phyloP scores from a whole-genome alignment of 2,329 filamentous ascomycete genomes.

The Aspergillus persii region DNA sequence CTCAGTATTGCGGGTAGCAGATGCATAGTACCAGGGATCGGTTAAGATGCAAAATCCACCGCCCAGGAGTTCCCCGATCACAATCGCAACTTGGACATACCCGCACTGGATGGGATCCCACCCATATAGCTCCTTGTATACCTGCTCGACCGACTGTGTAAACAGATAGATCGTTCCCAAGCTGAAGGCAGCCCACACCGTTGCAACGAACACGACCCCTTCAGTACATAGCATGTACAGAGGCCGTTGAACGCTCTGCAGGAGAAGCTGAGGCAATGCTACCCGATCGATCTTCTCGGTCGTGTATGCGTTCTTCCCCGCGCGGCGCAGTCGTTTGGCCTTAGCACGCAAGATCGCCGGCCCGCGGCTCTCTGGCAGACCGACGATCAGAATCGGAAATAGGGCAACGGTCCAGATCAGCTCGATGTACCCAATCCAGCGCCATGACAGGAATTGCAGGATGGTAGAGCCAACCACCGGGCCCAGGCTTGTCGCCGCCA shows the following conservation, averaged over 20 bases:
- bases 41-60: conserved; percentile 35
- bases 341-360: conserved; percentile 41
- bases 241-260: conserved; percentile 35
- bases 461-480: conserved; percentile 44
- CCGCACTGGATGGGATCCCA: conserved; percentile 31
- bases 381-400: conserved; percentile 38
- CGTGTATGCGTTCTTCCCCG: conserved; percentile 27
- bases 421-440: conserved; percentile 45
- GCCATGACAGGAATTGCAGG: conserved; percentile 19
- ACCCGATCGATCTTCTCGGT: conserved; percentile 38
- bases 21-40: conserved; percentile 23
- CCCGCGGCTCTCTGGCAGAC: conserved; percentile 41
- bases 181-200: conserved; percentile 44
- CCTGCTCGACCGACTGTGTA: conserved; percentile 42
- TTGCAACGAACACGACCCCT: conserved; percentile 42
- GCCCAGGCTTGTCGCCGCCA: conserved; percentile 43
- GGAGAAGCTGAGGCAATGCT: conserved; percentile 26
- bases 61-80: conserved; percentile 41
- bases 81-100: conserved; percentile 41
- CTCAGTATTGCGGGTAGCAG: conserved; percentile 38
- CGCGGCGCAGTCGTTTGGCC: conserved; percentile 35
- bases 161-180: conserved; percentile 44
- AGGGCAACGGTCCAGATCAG: conserved; percentile 36
- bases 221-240: conserved; percentile 40
- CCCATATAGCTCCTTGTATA: conserved; percentile 33